A percentile compares a stretch with the other conserved stretches of the same genome.
Conservation (phyloP, 768 basidiomycete species). For the Xerocomus potaroensis region DNA sequence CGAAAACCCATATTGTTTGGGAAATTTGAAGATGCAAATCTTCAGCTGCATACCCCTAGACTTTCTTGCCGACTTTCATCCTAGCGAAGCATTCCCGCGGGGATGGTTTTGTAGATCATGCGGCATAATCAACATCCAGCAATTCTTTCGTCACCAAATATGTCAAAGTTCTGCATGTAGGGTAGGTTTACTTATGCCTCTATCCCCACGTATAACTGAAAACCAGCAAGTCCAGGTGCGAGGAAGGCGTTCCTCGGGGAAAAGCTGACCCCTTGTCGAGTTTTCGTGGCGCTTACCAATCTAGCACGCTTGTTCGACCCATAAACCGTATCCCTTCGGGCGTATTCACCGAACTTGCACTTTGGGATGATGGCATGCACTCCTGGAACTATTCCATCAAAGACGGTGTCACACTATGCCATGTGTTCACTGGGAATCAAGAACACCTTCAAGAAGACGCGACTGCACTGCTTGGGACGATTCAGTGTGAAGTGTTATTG, state of each 20-base stretch:
- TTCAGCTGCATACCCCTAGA: constrained; percentile 29
- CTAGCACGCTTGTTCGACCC: constrained; percentile 15
- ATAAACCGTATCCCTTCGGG: constrained; percentile 12
- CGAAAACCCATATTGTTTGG: constrained; percentile 16
- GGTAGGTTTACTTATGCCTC: constrained; percentile 24
- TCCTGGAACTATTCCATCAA: constrained; percentile 23
- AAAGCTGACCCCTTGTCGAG: constrained; percentile 17
- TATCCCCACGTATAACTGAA: constrained; percentile 9
- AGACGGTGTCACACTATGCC: constrained; percentile 29
- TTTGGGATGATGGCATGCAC: constrained; percentile 32
- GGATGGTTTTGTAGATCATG: constrained; percentile 50
- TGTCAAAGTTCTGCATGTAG: constrained; percentile 41
- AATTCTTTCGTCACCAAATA: constrained; percentile 42
- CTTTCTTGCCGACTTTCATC: constrained; percentile 27
- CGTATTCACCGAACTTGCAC: constrained; percentile 6
- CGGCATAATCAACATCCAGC: constrained; percentile 46
- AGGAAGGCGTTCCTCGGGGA: constrained; percentile 9
- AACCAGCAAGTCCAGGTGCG: constrained; percentile 5
- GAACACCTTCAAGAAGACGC: constrained; percentile 37
- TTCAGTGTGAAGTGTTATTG: constrained; percentile 35
- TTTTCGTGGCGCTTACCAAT: constrained; percentile 21
- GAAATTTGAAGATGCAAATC: constrained; percentile 25
- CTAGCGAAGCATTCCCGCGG: constrained; percentile 33
- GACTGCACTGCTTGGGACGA: constrained; percentile 32
- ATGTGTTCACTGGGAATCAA: constrained; percentile 49